Evolutionary conservation across 345 rosid genomes (phyloP), one percentile per base, ranked within the genome.

Genomic region (Stellera chamaejasme): DNA sequence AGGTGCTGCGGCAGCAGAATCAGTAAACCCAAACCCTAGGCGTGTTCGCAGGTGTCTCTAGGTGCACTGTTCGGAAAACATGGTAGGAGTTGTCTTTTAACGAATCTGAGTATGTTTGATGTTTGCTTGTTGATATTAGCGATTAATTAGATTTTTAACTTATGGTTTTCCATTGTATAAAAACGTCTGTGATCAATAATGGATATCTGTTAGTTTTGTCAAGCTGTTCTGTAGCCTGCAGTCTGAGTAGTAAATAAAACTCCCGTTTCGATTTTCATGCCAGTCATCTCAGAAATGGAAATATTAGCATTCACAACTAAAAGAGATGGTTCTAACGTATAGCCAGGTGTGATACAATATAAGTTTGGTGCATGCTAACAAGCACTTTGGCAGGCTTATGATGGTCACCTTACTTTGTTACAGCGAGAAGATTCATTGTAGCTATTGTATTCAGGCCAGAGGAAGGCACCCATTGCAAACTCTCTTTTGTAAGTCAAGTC

Each of bases 11-110:
- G 78, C 78, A 48, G 78, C 78, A 48, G 89, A 88, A 77, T 77
- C 80, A 6, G 76, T 36, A 28, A 80, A 76, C 67, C 81, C 80
- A 52, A 77, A 80, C 57, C 76, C 69, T 61, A 88, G 95, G 82
- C 85, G 80, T 25, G 55, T 84, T 45, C 65, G 84, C 59, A 76
- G 95, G 79, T 83, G 88, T 65, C 71, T 67, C 52, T 80, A 77
- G 66, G 27, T 58, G 39, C 23, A 15, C 56, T 63, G 19, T 41
- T 48, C 50, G 43, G 11, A 43, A 58, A 45, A 50, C 48, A 43
- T 45, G 42, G 14, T 43, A 23, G 57, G 39, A 51, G 50, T 54
- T 59, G 11, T 25, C 1, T 8, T 61, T 45, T 56, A 54, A 60
- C 59, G n/a, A 61, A 23, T 27, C 39, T 7, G 16, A 59, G 49